phyloP scores from a whole-genome alignment of 177 flowering plant genomes.

The Telopea speciosissima region DNA sequence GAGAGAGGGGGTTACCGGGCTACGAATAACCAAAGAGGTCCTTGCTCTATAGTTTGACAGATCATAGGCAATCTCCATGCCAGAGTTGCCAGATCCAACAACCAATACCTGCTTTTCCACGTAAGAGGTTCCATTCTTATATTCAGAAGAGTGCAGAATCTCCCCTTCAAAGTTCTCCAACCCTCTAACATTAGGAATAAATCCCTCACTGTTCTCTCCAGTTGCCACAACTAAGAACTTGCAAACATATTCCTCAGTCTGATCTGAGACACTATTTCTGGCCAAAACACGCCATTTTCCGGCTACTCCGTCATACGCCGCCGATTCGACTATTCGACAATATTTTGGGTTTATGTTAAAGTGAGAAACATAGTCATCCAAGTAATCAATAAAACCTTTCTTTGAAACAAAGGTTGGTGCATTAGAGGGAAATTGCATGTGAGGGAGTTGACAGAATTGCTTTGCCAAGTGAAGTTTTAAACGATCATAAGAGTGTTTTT shows the following conservation, averaged over 20 bases:
- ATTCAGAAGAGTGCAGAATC: background rate
- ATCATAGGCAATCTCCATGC: background rate
- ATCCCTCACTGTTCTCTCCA: background rate
- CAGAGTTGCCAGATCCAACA: background rate
- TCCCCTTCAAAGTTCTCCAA: background rate
- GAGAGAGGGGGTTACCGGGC: background rate
- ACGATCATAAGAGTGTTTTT: constrained; percentile 14
- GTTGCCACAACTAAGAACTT: background rate
- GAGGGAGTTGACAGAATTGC: constrained; percentile 19
- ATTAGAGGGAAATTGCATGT: constrained; percentile 13
- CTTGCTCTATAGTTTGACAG: background rate
- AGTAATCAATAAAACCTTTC: constrained; percentile 13
- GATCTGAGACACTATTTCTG: background rate
- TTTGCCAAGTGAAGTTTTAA: constrained; percentile 20
- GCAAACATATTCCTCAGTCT: background rate
- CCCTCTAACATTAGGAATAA: background rate
- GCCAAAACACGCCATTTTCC: constrained; percentile 14
- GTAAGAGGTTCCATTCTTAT: background rate
- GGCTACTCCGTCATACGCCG: constrained; percentile 1
- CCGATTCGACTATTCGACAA: constrained; percentile 4
- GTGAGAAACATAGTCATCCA: constrained; percentile 13
- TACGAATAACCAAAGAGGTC: background rate
- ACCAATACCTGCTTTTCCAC: background rate
- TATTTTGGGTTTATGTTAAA: constrained; percentile 9
- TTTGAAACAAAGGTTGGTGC: constrained; percentile 14